A percentile compares a stretch with the other conserved stretches of the same genome.
These are phyloP conservation scores for Drechslerella coelobrocha DNA, from an alignment of 2,329 filamentous ascomycete genomes.

Conservation along the genomic window DNA sequence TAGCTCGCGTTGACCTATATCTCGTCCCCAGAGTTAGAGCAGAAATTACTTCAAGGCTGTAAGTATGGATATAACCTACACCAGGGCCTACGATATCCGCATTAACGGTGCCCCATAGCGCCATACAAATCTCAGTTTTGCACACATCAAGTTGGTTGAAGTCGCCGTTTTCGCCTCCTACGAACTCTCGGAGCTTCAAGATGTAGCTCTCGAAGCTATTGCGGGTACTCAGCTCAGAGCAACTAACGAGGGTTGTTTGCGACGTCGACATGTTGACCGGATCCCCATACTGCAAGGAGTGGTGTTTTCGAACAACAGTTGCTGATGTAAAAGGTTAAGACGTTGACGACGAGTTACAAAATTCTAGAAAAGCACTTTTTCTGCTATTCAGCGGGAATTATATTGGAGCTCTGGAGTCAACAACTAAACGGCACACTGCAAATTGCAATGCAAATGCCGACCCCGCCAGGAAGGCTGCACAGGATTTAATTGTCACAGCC, in stretches of 20 bases:
- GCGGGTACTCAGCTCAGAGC: conserved; percentile 1
- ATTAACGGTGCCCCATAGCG: conserved; percentile 27
- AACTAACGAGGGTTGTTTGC: background rate
- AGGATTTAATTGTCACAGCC: no score
- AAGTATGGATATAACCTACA: conserved; percentile 2
- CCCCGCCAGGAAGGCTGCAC: no score
- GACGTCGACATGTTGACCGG: no score
- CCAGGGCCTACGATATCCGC: conserved; percentile 29
- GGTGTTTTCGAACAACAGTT: no score
- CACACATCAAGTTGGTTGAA: conserved; percentile 8
- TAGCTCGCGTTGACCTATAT: conserved; percentile 32
- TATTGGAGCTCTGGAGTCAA: no score
- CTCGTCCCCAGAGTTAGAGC: background rate
- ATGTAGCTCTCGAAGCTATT: conserved; percentile 25
- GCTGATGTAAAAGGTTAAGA: no score
- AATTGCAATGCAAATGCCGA: no score
- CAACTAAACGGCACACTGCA: no score
- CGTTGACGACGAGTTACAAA: no score
- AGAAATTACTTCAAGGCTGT: background rate
- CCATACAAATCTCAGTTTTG: conserved; percentile 12
- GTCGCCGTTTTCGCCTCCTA: background rate
- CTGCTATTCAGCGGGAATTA: no score
- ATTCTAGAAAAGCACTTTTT: no score
- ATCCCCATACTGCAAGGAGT: no score
- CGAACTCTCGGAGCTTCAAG: conserved; percentile 10